A percentile compares a stretch with the other conserved stretches of the same genome.
These are phyloP conservation scores for Fomitopsis serialis DNA, from an alignment of 768 basidiomycete genomes.

Conservation along the genomic window DNA sequence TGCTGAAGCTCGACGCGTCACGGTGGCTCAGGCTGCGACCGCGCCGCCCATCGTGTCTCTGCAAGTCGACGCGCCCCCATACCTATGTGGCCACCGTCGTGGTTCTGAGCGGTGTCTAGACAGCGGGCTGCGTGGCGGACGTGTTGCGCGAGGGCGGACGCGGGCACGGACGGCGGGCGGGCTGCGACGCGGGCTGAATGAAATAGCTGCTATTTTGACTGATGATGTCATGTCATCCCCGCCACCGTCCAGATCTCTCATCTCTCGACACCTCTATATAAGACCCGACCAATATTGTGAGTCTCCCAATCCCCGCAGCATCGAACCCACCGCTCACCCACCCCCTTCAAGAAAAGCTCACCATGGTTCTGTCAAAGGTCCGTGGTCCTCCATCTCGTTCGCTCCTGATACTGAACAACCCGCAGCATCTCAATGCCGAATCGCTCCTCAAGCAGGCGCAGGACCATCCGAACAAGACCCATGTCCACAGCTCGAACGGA, in stretches of 20 bases:
- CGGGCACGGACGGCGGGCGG: no score
- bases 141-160: no score
- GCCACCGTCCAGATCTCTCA: not conserved
- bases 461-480: constrained; percentile 24
- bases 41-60: no score
- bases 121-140: no score
- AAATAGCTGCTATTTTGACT: no score
- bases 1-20: constrained; percentile 1
- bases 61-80: no score
- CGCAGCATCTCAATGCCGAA: constrained; percentile 67
- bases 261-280: not conserved
- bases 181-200: no score
- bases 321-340: not conserved
- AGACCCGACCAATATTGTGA: not conserved
- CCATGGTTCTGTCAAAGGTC: constrained; percentile 63
- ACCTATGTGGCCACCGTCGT: no score
- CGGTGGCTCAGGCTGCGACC: not conserved
- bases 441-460: constrained; percentile 53
- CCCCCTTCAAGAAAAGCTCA: not conserved
- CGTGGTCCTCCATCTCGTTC: not conserved
- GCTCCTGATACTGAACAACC: not conserved
- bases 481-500: constrained; percentile 28
- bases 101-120: no score
- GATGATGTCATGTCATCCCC: constrained; percentile 6
- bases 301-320: not conserved